A percentile compares a stretch with the other conserved stretches of the same genome.
Conservation (phyloP, 768 basidiomycete species). For the Termitomyces sp. region DNA sequence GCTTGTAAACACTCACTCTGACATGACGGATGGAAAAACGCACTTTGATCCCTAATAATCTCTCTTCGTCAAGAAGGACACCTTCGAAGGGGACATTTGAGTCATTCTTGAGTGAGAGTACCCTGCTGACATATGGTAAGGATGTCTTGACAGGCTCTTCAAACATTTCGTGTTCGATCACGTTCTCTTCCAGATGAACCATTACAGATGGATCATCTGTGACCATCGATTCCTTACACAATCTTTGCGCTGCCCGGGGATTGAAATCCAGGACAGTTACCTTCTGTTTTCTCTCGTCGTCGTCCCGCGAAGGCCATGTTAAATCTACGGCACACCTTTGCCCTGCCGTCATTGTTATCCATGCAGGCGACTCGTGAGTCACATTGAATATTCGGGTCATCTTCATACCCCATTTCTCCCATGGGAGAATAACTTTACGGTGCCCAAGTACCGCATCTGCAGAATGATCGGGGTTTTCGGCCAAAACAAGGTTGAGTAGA, state of each 20-base stretch:
- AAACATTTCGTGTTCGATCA: not conserved
- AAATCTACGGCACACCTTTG: not conserved
- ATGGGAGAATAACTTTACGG: not conserved
- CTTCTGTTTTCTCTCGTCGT: not conserved
- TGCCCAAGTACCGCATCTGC: not conserved
- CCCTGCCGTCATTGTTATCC: constrained; percentile 2
- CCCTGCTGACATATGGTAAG: not conserved
- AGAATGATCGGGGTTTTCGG: not conserved
- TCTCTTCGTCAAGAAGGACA: not conserved
- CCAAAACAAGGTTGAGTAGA: not conserved
- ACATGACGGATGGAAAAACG: not conserved
- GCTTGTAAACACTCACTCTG: not conserved
- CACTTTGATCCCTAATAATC: not conserved
- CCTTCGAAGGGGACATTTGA: not conserved
- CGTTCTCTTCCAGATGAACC: not conserved
- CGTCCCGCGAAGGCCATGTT: not conserved
- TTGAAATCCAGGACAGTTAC: constrained; percentile 1
- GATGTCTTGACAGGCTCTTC: not conserved
- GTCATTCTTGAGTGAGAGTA: not conserved
- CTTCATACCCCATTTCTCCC: not conserved
- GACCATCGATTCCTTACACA: not conserved
- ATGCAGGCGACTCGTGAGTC: not conserved
- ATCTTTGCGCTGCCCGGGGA: not conserved
- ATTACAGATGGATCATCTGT: no score
- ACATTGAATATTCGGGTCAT: not conserved